Conservation (phyloP, 768 basidiomycete genomes). For the Mycena venus region DNA sequence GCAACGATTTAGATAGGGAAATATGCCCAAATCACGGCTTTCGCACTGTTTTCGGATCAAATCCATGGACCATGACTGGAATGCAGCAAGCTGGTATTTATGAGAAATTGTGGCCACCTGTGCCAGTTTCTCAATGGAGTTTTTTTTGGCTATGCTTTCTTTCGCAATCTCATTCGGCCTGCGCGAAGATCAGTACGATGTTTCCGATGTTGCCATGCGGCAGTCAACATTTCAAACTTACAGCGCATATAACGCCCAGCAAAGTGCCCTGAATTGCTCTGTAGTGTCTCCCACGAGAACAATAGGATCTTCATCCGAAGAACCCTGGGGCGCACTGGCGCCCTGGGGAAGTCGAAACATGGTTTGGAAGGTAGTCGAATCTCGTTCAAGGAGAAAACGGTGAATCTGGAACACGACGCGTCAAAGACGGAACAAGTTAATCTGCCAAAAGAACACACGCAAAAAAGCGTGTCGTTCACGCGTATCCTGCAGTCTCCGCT, state of each 20-base stretch:
- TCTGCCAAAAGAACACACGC: background rate
- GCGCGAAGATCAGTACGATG: background rate
- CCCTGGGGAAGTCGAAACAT: slow-evolving; percentile 18
- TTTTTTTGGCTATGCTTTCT: background rate
- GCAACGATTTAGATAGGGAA: background rate
- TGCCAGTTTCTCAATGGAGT: background rate
- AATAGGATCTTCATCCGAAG: slow-evolving; percentile 4
- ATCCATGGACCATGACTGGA: slow-evolving; percentile 14
- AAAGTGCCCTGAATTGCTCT: slow-evolving; percentile 5
- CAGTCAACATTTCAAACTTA: background rate
- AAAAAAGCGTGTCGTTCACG: slow-evolving; percentile 14
- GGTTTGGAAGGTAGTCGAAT: background rate
- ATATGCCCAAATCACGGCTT: background rate
- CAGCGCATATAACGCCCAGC: slow-evolving; percentile 18
- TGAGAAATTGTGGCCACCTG: slow-evolving; percentile 4
- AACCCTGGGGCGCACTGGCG: background rate
- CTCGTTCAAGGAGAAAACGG: slow-evolving; percentile 4
- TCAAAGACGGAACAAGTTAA: background rate
- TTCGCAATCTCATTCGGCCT: background rate
- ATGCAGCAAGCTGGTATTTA: slow-evolving; percentile 13
- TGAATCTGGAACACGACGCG: slow-evolving; percentile 2
- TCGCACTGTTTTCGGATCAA: background rate
- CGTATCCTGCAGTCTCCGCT: slow-evolving; percentile 14
- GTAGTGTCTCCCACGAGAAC: slow-evolving; percentile 8
- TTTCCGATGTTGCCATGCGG: background rate